A percentile compares a stretch with the other conserved stretches of the same genome.
Evolutionary conservation across 176 grass and related monocot genomes (phyloP).

Genomic region (Sorghum bicolor): Sorghum_bicolor_NCBIv3 NC_012872.2:9998001-9998500

Average conservation of each 20-base stretch:
- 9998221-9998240: neutral
- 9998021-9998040: conserved; percentile 2
- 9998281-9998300: neutral
- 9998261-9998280: neutral
- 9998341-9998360: conserved; percentile 25
- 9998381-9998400: conserved; percentile 19
- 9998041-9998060: neutral
- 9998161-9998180: conserved; percentile 2
- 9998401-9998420: neutral
- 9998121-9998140: neutral
- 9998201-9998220: neutral
- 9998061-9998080: neutral
- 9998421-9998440: neutral
- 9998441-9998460: neutral
- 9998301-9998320: neutral
- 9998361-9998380: neutral
- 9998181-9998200: neutral
- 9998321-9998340: neutral
- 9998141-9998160: neutral
- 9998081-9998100: conserved; percentile 13
- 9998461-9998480: neutral
- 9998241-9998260: conserved; percentile 20
- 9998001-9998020: neutral
- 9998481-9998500: neutral
- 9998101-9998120: conserved; percentile 42